Percentiles rank a stretch among this genome's conserved stretches.
These are phyloP conservation scores for Aspergillus chevalieri DNA, from an alignment of 2,329 filamentous ascomycete genomes.

Conservation along the genomic window DNA sequence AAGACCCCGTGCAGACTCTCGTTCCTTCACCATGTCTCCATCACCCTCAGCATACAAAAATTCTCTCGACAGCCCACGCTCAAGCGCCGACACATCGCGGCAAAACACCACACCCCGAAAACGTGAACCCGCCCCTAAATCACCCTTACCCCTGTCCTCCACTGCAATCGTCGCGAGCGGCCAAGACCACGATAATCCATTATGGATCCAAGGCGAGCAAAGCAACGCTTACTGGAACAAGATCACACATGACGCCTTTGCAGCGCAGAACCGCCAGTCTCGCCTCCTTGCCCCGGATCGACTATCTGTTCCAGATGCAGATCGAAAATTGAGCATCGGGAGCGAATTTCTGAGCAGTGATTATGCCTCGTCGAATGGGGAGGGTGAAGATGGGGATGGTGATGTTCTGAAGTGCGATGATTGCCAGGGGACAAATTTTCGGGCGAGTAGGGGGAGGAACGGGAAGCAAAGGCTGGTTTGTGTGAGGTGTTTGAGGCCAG, in stretches of 20 bases:
- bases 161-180: conserved; percentile 18
- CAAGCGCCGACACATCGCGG: conserved; percentile 9
- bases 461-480: conserved; percentile 56
- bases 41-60: conserved; percentile 20
- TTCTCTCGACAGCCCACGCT: conserved; percentile 15
- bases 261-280: conserved; percentile 20
- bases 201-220: conserved; percentile 47
- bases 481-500: conserved; percentile 43
- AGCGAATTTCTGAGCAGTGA: conserved; percentile 55
- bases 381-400: conserved; percentile 41
- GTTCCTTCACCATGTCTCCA: conserved; percentile 23
- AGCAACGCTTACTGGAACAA: conserved; percentile 51
- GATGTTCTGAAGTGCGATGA: conserved; percentile 52
- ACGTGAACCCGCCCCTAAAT: conserved; percentile 6
- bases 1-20: conserved; percentile 15
- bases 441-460: conserved; percentile 50
- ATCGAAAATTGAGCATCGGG: conserved; percentile 39
- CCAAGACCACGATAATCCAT: conserved; percentile 33
- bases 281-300: conserved; percentile 11
- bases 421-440: conserved; percentile 59
- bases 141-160: conserved; percentile 11
- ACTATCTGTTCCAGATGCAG: conserved; percentile 9
- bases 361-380: conserved; percentile 36
- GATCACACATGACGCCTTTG: conserved; percentile 34
- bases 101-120: conserved; percentile 2